Evolutionary conservation across 169 alveolate species (phyloP).

Genomic region (Pseudocohnilembus persalinus): DNA sequence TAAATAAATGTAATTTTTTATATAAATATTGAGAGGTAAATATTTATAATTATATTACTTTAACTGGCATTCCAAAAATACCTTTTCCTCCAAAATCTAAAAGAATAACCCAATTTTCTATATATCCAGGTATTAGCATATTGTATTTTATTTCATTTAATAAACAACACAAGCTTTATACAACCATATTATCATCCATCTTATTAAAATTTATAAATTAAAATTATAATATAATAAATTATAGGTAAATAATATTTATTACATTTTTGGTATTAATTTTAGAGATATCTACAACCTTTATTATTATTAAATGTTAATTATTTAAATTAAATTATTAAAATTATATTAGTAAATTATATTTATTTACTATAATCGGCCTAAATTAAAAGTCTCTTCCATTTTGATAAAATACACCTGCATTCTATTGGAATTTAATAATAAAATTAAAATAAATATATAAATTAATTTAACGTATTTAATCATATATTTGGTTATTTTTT

Average conservation of each 20-base stretch:
- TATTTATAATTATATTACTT: not conserved
- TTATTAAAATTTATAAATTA: not conserved
- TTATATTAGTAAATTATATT: no score
- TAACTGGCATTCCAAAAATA: constrained; percentile 16
- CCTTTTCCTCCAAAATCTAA: constrained; percentile 17
- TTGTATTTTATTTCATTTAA: constrained; percentile 13
- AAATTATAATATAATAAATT: no score
- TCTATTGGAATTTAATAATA: no score
- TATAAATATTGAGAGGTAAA: not conserved
- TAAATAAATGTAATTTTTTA: no score
- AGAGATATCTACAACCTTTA: constrained; percentile 16
- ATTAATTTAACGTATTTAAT: no score
- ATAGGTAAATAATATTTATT: not conserved
- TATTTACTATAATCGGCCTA: constrained; percentile 30
- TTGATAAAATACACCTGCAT: constrained; percentile 16
- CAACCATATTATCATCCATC: constrained; percentile 16
- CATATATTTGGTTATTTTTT: no score
- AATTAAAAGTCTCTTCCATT: constrained; percentile 32
- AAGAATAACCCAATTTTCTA: constrained; percentile 34
- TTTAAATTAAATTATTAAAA: no score
- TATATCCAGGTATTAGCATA: constrained; percentile 37
- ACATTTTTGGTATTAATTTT: constrained; percentile 26
- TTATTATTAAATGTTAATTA: no score
- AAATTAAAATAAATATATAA: no score
- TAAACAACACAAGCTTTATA: constrained; percentile 10